Evolutionary conservation across 1,284 basidiomycete species (phyloP).

Genomic region (Moniliophthora roreri): DNA sequence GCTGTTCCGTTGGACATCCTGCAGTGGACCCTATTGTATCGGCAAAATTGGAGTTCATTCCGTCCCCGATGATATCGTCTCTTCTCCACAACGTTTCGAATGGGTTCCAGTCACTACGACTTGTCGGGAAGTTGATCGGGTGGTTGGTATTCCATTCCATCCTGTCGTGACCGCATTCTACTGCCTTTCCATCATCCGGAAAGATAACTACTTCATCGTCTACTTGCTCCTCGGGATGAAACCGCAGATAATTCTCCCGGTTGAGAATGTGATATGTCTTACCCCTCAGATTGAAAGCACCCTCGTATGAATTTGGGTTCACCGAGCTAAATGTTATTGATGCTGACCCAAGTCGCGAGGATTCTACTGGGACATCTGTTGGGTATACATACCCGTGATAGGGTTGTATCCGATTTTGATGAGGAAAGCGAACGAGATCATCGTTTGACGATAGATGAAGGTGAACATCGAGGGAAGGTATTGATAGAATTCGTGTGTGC

Average conservation of each 20-base stretch:
- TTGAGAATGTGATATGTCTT: conserved; percentile 76
- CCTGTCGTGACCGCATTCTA: conserved; percentile 68
- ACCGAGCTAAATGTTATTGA: conserved; percentile 59
- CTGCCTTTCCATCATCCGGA: conserved; percentile 42
- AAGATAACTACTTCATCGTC: conserved; percentile 67
- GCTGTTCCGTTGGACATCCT: conserved; percentile 77
- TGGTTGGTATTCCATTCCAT: conserved; percentile 68
- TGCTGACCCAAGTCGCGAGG: conserved; percentile 65
- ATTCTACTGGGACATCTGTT: conserved; percentile 41
- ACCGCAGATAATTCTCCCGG: conserved; percentile 67
- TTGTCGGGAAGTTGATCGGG: conserved; percentile 45
- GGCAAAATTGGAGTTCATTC: conserved; percentile 59
- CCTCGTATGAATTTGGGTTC: conserved; percentile 66
- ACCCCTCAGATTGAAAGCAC: conserved; percentile 71
- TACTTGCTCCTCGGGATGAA: conserved; percentile 44
- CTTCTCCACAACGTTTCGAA: conserved; percentile 40
- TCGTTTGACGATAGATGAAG: conserved; percentile 75
- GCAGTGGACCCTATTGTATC: conserved; percentile 62
- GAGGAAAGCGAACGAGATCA: conserved; percentile 68
- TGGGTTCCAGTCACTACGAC: conserved; percentile 38
- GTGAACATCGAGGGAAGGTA: conserved; percentile 62
- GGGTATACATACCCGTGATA: conserved; percentile 73
- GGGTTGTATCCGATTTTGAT: conserved; percentile 56
- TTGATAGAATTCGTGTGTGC: conserved; percentile 62
- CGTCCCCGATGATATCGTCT: conserved; percentile 56